phyloP scores from a whole-genome alignment of 1,284 basidiomycete genomes.

The Mycena citricolor region DNA sequence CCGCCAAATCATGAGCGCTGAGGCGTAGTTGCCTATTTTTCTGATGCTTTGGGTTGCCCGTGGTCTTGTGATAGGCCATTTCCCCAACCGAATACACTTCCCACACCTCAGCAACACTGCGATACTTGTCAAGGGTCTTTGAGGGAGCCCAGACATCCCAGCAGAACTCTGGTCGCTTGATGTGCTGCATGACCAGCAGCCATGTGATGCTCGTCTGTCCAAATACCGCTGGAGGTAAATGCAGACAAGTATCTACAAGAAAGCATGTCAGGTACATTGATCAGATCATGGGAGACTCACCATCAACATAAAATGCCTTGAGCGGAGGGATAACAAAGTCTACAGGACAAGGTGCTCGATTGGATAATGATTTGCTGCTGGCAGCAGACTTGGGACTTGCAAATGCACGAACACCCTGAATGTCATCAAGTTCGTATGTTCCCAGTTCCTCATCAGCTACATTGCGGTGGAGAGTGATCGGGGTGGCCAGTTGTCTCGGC shows the following conservation, averaged over 20 bases:
- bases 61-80: no score
- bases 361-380: constrained; percentile 1
- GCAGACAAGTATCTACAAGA: no score
- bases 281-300: no score
- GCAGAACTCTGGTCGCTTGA: constrained; percentile 23
- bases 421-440: constrained; percentile 7
- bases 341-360: constrained; percentile 18
- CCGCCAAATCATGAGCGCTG: no score
- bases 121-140: constrained; percentile 23
- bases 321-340: constrained; percentile 27
- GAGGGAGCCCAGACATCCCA: constrained; percentile 29
- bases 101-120: constrained; percentile 24
- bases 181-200: constrained; percentile 23
- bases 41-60: no score
- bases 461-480: constrained; percentile 5
- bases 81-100: constrained; percentile 24
- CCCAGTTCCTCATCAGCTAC: neutral
- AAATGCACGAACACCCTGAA: constrained; percentile 2
- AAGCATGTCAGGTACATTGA: no score
- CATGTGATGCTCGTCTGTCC: constrained; percentile 25
- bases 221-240: constrained; percentile 25
- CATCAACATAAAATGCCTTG: constrained; percentile 16
- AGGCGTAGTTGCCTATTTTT: no score
- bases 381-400: neutral
- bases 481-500: no score